phyloP scores from a whole-genome alignment of 202 grass and related monocot species.

The Tripidium arundinaceum region DNA sequence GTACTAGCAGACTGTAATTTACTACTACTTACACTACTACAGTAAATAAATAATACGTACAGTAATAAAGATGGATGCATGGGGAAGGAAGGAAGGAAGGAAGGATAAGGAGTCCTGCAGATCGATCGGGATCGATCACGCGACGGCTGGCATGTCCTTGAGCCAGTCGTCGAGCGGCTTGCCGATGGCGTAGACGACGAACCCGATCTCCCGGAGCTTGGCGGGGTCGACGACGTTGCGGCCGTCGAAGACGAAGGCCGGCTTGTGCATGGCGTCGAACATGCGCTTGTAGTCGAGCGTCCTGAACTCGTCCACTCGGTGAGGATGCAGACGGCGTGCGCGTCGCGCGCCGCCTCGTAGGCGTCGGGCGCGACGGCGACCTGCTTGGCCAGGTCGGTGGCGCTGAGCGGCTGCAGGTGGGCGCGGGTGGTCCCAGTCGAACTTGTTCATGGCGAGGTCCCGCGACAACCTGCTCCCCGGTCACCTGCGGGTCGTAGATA shows the following conservation, averaged over 20 bases:
- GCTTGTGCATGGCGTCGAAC: conserved; percentile 50
- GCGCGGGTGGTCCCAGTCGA: conserved; percentile 85
- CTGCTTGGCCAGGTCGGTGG: conserved; percentile 53
- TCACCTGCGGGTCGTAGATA: conserved; percentile 86
- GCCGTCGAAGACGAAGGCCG: conserved; percentile 46
- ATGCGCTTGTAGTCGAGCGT: conserved; percentile 35
- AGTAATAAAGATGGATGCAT: too few species aligned
- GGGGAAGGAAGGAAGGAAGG: too few species aligned
- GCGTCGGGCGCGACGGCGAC: conserved; percentile 36
- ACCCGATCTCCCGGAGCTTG: conserved; percentile 29
- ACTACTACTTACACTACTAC: too few species aligned
- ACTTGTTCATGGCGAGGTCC: conserved; percentile 81
- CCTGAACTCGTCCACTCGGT: conserved; percentile 52
- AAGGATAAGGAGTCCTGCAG: too few species aligned
- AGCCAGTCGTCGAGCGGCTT: conserved; percentile 41
- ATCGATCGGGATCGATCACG: neutral
- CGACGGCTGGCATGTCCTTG: conserved; percentile 39
- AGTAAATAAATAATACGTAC: too few species aligned
- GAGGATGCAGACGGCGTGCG: conserved; percentile 49
- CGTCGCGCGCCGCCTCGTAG: conserved; percentile 33
- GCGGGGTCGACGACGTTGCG: conserved; percentile 46
- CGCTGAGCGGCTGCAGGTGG: conserved; percentile 68
- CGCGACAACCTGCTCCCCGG: conserved; percentile 73
- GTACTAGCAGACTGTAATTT: too few species aligned
- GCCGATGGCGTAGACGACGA: conserved; percentile 56